Base-by-base conservation (phyloP, 306 rosid genomes). In the Chamaecrista fasciculata region DNA sequence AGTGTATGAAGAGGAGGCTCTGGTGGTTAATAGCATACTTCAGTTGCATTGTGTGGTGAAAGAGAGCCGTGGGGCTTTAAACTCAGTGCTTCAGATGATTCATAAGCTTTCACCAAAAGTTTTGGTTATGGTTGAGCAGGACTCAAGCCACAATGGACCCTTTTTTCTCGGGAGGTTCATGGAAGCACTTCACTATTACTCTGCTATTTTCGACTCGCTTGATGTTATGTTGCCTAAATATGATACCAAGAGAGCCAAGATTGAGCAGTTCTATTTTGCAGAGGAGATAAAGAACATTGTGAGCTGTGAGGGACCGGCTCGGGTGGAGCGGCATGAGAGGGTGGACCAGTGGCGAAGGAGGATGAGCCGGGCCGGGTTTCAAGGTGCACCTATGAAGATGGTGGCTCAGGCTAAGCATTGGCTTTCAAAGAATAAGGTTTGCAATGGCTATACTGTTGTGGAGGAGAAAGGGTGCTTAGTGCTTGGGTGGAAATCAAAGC, bases 261-360 rank as follows among this genome's bases (percentile, higher is more conserved):
- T 90, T 29, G 98, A 93, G 40, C 98, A 90, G 23, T 93, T 93
- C 79, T 93, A 86, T 74, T 93, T 93, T 51, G 91, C 85, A 6
- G 96, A 93, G 76, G 98, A 93, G 90, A 93, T 88, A 51, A 88
- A 90, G 83, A 93, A 93, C 79, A 90, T 90, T 67, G 91, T 90
- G 80, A 90, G 98, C 78, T 83, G 94, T 8, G 98, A 93, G 79
- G 97, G 98, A 19, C 86, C 89, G 0, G 76, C 79, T 11, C 84
- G 98, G 19, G 85, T 93, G 74, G 98, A 93, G 67, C 85, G 98
- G 79, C 98, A 93, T 9, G 97, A 93, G 83, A 88, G 80, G 66
- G 89, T 83, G 68, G 96, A 93, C 31, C 97, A 93, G 66, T 90
- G 98, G 98, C 64, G 94, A 0, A 76, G 97, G 70, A 88, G 98